Evolutionary conservation across 345 rosid species (phyloP).

Genomic region (Aethionema arabicum): DNA sequence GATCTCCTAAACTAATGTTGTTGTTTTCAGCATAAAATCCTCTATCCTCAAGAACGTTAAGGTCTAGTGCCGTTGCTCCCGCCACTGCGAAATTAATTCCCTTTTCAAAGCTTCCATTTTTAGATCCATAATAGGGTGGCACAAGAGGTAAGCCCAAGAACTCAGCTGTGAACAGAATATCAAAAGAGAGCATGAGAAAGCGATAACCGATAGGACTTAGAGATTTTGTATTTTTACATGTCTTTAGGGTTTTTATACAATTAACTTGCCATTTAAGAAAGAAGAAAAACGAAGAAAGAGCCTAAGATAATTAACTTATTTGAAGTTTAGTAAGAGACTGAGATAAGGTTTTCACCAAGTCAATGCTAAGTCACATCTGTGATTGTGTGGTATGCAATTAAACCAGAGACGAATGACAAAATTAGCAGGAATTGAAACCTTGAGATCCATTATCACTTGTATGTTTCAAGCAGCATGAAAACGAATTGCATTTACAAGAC

Average conservation of each 20-base stretch:
- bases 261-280: neutral
- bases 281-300: too few species aligned
- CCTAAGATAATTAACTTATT: too few species aligned
- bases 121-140: slow-evolving; percentile 34
- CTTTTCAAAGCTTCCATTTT: slow-evolving; percentile 1
- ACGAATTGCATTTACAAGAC: too few species aligned
- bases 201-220: too few species aligned
- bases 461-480: too few species aligned
- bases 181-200: neutral
- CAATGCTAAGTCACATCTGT: too few species aligned
- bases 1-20: slow-evolving; percentile 30
- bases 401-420: too few species aligned
- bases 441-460: too few species aligned
- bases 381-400: too few species aligned
- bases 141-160: slow-evolving; percentile 31
- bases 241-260: neutral
- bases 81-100: slow-evolving; percentile 48
- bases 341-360: too few species aligned
- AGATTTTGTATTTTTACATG: neutral
- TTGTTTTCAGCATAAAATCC: slow-evolving; percentile 20
- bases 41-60: slow-evolving; percentile 19
- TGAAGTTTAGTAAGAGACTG: too few species aligned
- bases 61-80: slow-evolving; percentile 41
- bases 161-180: slow-evolving; percentile 34
- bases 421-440: too few species aligned